These are phyloP conservation scores for Ophiostoma montium DNA, from an alignment of 2,329 filamentous ascomycete genomes.

Conservation along the genomic window DNA sequence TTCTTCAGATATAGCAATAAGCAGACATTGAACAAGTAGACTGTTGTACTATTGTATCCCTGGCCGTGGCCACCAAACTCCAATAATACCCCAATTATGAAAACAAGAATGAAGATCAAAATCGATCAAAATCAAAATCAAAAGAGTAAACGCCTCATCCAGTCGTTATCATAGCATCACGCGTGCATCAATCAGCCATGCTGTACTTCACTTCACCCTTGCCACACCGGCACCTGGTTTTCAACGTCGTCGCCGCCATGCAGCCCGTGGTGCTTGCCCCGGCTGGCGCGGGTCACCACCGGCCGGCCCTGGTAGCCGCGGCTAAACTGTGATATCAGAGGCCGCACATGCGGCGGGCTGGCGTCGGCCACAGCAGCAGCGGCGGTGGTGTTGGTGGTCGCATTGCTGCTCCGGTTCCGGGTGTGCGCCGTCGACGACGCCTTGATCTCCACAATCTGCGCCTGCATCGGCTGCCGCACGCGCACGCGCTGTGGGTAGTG, in stretches of 20 bases:
- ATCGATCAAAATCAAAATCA: background rate
- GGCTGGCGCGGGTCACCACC: background rate
- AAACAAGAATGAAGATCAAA: background rate
- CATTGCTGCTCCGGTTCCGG: background rate
- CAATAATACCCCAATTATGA: background rate
- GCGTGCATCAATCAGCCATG: background rate
- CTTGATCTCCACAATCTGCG: conserved; percentile 3
- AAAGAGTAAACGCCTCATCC: background rate
- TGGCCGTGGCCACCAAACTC: background rate
- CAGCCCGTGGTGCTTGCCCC: background rate
- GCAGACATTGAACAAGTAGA: too few species aligned
- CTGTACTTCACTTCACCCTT: too few species aligned
- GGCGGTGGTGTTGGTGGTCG: too few species aligned
- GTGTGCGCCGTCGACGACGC: background rate
- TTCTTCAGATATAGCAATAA: too few species aligned
- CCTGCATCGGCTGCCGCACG: conserved; percentile 5
- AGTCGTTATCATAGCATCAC: background rate
- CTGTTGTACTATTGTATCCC: too few species aligned
- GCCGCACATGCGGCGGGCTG: background rate
- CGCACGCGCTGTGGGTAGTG: conserved; percentile 19
- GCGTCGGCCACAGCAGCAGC: too few species aligned
- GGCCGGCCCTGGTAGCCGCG: background rate
- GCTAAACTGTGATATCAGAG: background rate
- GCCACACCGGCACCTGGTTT: conserved; percentile 6
- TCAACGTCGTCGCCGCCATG: conserved; percentile 2